phyloP scores from a whole-genome alignment of 768 basidiomycete genomes.

The Macrolepiota albuminosa region DNA sequence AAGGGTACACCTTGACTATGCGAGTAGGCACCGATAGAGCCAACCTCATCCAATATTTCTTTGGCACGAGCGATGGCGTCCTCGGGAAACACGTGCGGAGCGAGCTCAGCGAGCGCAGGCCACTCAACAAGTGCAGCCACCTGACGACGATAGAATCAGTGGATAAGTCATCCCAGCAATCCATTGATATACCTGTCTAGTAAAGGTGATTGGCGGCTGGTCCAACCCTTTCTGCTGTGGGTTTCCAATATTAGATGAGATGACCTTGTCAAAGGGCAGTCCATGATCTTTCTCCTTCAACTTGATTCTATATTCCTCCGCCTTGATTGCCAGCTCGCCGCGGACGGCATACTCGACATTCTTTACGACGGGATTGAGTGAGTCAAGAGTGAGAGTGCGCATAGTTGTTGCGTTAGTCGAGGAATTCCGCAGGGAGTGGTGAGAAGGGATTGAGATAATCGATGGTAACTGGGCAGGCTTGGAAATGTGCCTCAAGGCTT shows the following conservation, averaged over 20 bases:
- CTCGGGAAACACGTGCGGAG: slow-evolving; percentile 72
- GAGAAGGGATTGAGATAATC: not conserved
- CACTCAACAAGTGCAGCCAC: slow-evolving; percentile 91
- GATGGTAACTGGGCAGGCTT: slow-evolving; percentile 10
- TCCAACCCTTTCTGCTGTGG: slow-evolving; percentile 95
- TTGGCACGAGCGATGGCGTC: slow-evolving; percentile 85
- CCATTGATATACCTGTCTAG: slow-evolving; percentile 65
- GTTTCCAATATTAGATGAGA: slow-evolving; percentile 96
- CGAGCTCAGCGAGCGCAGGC: slow-evolving; percentile 76
- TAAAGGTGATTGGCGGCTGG: slow-evolving; percentile 89
- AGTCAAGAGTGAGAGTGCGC: slow-evolving; percentile 58
- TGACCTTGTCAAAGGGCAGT: slow-evolving; percentile 85
- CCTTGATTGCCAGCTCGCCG: slow-evolving; percentile 93
- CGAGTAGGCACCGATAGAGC: slow-evolving; percentile 92
- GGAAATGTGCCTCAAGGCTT: not conserved
- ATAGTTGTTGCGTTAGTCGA: slow-evolving; percentile 27
- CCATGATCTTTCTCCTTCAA: slow-evolving; percentile 54
- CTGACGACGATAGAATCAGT: slow-evolving; percentile 32
- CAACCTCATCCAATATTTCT: slow-evolving; percentile 79
- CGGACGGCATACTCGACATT: slow-evolving; percentile 96
- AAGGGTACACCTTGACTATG: slow-evolving; percentile 90
- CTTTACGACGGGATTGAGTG: slow-evolving; percentile 79
- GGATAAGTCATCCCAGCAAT: not conserved
- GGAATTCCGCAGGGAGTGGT: not conserved
- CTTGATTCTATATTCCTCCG: slow-evolving; percentile 72